A percentile compares a stretch with the other conserved stretches of the same genome.
Evolutionary conservation across 495 filamentous ascomycete genomes (phyloP).

Genomic region (Talaromyces thailandensis): DNA sequence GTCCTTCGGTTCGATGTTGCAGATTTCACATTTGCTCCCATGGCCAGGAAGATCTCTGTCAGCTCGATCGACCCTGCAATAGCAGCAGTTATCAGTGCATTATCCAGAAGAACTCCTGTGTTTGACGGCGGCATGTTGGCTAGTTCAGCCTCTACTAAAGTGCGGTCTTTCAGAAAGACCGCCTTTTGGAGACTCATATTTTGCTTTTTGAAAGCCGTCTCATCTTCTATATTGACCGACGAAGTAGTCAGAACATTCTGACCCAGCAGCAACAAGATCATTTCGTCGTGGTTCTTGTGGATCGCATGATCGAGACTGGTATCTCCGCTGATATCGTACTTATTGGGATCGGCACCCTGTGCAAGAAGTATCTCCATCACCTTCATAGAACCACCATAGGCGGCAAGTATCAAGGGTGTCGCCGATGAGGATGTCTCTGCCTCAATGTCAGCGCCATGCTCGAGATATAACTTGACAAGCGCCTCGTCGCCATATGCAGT

Average conservation of each 20-base stretch:
- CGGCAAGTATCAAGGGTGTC: slow-evolving; percentile 7
- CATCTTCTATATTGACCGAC: neutral
- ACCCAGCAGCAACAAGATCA: neutral
- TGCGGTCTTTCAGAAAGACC: neutral
- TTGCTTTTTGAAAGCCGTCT: neutral
- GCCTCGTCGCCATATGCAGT: slow-evolving; percentile 3
- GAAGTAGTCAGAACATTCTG: neutral
- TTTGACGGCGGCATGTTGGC: neutral
- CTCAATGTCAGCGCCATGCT: slow-evolving; percentile 6
- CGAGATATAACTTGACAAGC: slow-evolving; percentile 8
- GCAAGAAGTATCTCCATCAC: slow-evolving; percentile 3
- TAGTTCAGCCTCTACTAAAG: neutral
- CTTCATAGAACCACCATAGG: neutral
- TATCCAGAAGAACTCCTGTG: neutral
- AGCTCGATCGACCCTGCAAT: neutral
- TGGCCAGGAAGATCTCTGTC: neutral
- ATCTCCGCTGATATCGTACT: neutral
- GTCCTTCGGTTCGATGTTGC: slow-evolving; percentile 1
- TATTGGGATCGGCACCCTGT: neutral
- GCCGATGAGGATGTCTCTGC: neutral
- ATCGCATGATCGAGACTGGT: neutral
- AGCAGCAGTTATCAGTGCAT: neutral
- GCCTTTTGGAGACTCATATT: neutral
- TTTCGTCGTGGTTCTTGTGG: neutral
- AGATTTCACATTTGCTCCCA: neutral